Base-by-base conservation (phyloP, 2,329 filamentous ascomycete species). In the Fusarium sp. region DNA sequence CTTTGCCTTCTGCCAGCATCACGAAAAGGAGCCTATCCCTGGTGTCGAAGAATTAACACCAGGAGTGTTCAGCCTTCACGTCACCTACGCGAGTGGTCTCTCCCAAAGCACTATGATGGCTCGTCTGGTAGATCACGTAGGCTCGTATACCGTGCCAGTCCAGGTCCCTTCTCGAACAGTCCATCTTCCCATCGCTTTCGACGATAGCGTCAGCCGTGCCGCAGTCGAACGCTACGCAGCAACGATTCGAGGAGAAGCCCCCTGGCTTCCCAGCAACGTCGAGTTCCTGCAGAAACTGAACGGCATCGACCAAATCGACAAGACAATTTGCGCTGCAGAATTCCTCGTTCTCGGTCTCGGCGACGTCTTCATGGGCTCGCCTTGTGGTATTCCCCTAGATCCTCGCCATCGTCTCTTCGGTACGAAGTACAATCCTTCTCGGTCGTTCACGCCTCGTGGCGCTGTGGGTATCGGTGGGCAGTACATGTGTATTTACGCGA, bases 181-280 rank as follows among this genome's bases (percentile, higher is more conserved):
- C 4, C 67, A 70, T 11, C 74, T 83, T 2, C 81, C 81, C 0
- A 73, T 83, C 31, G 77, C 78, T 7, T 80, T 82, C 59, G 73
- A 82, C 40, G 80, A 82, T 61, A 70, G 67, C 14, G 75, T 78
- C n/a, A 78, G 76, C 61, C 73, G 81, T 18, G 83, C 85, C 33
- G 87, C 88, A 0, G 83, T 88, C 0, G 79, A 86, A 49, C 82
- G 88, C 4, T 91, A 91, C 75, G 85, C 85, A 73, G 85, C 85
- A 23, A 90, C 87, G 0, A 87, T 89, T 66, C 83, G 89, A 6
- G 82, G 85, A 1, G 83, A 87, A 53, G 89, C 89, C 0, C 83
- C 86, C 0, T 91, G 89, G 73, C 80, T 90, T 0, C 89, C 89
- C 0, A 86, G 87, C 68, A 90, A 90, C 58, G 80, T 89, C 40